A percentile compares a stretch with the other conserved stretches of the same genome.
phyloP scores from a whole-genome alignment of 2,329 filamentous ascomycete species.

The Apiospora malaysiana region DNA sequence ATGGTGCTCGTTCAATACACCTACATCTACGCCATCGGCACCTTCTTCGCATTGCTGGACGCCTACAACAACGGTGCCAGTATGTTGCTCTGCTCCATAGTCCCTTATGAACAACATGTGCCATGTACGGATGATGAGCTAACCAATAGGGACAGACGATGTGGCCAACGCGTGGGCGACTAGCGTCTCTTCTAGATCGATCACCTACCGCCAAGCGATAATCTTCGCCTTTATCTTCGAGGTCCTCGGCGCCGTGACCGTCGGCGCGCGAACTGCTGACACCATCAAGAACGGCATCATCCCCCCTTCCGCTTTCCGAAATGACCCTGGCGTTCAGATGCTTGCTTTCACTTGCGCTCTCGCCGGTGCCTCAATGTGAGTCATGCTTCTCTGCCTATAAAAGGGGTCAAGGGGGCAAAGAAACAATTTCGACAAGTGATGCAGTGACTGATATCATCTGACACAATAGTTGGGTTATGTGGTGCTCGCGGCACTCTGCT shows the following conservation, averaged over 20 bases:
- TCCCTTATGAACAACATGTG: conserved; percentile 1
- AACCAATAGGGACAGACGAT: conserved; percentile 62
- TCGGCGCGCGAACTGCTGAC: conserved; percentile 72
- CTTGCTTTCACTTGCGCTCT: conserved; percentile 70
- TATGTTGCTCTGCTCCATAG: conserved; percentile 48
- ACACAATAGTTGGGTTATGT: conserved; percentile 70
- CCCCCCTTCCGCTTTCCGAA: conserved; percentile 61
- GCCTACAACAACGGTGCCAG: conserved; percentile 82
- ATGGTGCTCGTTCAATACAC: conserved; percentile 68
- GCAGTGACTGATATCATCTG: not conserved
- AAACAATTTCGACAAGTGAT: not conserved
- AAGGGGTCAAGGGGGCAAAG: not conserved
- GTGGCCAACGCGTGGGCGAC: conserved; percentile 86
- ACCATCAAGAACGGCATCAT: conserved; percentile 85
- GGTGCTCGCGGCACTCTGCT: conserved; percentile 75
- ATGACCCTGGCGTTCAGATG: conserved; percentile 70
- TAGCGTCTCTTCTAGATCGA: conserved; percentile 80
- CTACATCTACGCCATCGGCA: conserved; percentile 78
- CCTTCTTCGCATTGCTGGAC: conserved; percentile 76
- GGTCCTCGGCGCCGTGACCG: conserved; percentile 69
- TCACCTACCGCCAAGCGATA: conserved; percentile 74
- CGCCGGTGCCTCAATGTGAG: conserved; percentile 62
- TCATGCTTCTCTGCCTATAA: not conserved
- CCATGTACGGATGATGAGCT: conserved; percentile 25
- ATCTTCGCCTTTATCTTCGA: conserved; percentile 70